phyloP scores from a whole-genome alignment of 2,329 filamentous ascomycete species.

The Cladosporium sphaerospermum region DNA sequence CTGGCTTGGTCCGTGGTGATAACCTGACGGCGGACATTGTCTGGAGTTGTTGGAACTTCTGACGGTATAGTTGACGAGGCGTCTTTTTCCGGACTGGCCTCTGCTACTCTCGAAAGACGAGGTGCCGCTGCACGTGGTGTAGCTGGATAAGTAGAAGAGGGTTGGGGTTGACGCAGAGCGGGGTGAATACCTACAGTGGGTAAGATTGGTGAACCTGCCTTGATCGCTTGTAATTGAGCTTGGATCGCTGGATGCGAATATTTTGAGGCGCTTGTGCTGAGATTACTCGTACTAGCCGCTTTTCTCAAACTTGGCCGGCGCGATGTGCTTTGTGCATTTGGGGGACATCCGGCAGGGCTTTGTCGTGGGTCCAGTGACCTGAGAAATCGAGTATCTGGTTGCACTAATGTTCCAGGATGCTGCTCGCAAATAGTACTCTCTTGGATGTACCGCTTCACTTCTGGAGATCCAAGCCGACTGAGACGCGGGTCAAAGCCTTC shows the following conservation, averaged over 20 bases:
- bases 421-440: background rate
- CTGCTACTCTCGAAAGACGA: no score
- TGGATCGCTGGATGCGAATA: no score
- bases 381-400: no score
- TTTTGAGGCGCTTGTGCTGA: background rate
- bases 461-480: conserved; percentile 2
- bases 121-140: background rate
- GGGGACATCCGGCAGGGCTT: background rate
- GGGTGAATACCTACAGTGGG: background rate
- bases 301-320: background rate
- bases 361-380: background rate
- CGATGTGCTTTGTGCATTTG: no score
- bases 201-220: background rate
- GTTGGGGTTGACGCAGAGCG: background rate
- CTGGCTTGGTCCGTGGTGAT: background rate
- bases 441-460: conserved; percentile 2
- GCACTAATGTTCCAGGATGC: no score
- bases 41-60: background rate
- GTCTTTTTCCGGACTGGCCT: background rate
- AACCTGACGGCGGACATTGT: background rate
- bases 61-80: background rate
- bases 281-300: no score
- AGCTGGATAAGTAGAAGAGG: background rate
- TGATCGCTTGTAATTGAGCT: no score
- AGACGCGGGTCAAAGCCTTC: conserved; percentile 4